Evolutionary conservation across 106 monocot species (phyloP), one percentile per base, ranked within the genome.

Genomic region (Dioscorea alata): DNA sequence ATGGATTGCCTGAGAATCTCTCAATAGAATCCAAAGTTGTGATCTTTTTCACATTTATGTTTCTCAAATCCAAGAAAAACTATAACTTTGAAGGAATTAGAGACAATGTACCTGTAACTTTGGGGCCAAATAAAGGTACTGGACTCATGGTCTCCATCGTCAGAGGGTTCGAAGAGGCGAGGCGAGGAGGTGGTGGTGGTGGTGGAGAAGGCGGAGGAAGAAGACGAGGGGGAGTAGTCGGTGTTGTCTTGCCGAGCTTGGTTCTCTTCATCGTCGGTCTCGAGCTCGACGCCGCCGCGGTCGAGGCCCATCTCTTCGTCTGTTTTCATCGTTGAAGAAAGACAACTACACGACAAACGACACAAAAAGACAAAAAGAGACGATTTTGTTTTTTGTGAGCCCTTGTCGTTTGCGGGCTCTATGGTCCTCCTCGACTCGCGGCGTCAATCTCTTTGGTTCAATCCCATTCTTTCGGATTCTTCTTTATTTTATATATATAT

Each of bases 201-300:
- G 10, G 5, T 3, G 23, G 34, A 14, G 0, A 16, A 33, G 16
- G 65, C 48, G 13, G 73, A 57, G 53, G 73, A 20, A 0, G 69
- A 48, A 0, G 74, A 69, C 4, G 64, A 50, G 0, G 74, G 21
- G 17, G 74, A 64, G 18, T 67, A 75, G 48, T 34, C 33, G 28
- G 77, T 66, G 14, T 62, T 56, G 59, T 49, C 32, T 13, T 14
- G 54, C 31, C 60, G 51, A 0, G 56, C 78, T 33, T 70, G 66
- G 63, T 79, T 75, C 59, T 79, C 79, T 50, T 79, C 79, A 50
- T 79, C 84, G 50, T 79, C 84, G 4, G 65, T 75, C 66, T 76
- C 76, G 48, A 69, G 65, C 76, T 65, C 75, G 13, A 79, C 18
- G n/a, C 59, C 75, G 18, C 75, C 71, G 22, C 75, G 48, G 21